Conservation (phyloP, 2,329 filamentous ascomycete genomes). For the Nemania diffusa region DNA sequence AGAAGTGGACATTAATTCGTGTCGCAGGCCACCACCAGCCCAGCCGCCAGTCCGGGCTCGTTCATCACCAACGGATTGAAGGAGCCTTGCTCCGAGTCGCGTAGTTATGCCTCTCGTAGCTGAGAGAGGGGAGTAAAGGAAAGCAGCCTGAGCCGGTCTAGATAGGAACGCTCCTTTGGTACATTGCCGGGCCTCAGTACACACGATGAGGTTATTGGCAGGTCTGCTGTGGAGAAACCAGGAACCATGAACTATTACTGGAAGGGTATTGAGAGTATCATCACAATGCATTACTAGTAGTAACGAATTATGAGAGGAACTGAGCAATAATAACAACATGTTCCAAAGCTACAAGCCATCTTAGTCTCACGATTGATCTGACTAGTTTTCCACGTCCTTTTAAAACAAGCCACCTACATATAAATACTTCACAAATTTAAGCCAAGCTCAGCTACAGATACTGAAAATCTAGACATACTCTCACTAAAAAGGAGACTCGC, state of each 20-base stretch:
- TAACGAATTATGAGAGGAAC: neutral
- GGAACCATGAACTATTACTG: neutral
- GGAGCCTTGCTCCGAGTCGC: neutral
- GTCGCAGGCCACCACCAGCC: neutral
- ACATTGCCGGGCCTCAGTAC: neutral
- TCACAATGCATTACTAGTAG: neutral
- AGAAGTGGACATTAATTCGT: slow-evolving; percentile 1
- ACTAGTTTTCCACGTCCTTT: neutral
- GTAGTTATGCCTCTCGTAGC: neutral
- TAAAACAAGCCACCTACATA: too few species aligned
- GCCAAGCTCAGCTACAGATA: too few species aligned
- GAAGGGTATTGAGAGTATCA: neutral
- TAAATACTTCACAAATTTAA: too few species aligned
- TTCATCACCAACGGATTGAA: neutral
- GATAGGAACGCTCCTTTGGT: neutral
- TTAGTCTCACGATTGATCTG: neutral
- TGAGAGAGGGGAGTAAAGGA: neutral
- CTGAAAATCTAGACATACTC: too few species aligned
- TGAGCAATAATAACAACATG: neutral
- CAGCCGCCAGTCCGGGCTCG: too few species aligned
- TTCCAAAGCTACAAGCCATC: neutral
- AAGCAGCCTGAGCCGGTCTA: neutral
- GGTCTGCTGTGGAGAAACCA: neutral
- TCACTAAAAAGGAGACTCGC: too few species aligned
- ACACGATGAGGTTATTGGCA: neutral